Base-by-base conservation (phyloP, 2,329 filamentous ascomycete species). In the Penicillium sclerotiorum region DNA sequence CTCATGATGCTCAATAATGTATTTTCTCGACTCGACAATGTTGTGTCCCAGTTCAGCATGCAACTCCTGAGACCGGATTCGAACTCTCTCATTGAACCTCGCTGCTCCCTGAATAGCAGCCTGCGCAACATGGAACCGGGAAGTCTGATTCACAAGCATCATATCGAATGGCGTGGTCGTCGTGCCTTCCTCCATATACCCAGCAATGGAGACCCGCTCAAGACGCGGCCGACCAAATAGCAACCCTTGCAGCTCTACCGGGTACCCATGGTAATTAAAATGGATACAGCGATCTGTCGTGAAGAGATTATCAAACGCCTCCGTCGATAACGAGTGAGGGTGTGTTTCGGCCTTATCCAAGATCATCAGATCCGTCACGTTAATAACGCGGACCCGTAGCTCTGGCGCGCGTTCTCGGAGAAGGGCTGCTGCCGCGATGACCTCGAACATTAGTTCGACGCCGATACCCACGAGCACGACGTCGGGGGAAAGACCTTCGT, bases 91-190 rank as follows among this genome's bases (percentile, higher is more conserved):
- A 49, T 84, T 84, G 3, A 64, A 56, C 57, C 67, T 69, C 1
- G 77, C 72, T 0, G 69, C 82, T 1, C 75, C 77, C 36, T 66
- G 69, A 41, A 87, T 58, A 2, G 83, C 84, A 9, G 76, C 68
- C 53, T 77, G 73, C 0, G 80, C 81, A 17, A 87, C 75, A 62
- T 87, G 77, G 57, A 80, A 88, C 35, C 84, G 72, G 15, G 78
- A 84, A 1, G 84, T 81, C 17, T 71, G 59, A 59, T 88, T 88
- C 4, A 80, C 66, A 1, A 87, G 72, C 83, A 87, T 83, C 84
- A 87, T 87, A 59, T 87, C 81, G 57, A 88, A 87, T 2, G 84
- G 84, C 2, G 84, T 87, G 0, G 84, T 88, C 1, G 84, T 87
- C 45, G 75, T 82, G 0, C 84, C 85, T 65, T 88, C 84, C 60